Conservation (phyloP, 2,329 filamentous ascomycete species). For the Aspergillus latus region DNA sequence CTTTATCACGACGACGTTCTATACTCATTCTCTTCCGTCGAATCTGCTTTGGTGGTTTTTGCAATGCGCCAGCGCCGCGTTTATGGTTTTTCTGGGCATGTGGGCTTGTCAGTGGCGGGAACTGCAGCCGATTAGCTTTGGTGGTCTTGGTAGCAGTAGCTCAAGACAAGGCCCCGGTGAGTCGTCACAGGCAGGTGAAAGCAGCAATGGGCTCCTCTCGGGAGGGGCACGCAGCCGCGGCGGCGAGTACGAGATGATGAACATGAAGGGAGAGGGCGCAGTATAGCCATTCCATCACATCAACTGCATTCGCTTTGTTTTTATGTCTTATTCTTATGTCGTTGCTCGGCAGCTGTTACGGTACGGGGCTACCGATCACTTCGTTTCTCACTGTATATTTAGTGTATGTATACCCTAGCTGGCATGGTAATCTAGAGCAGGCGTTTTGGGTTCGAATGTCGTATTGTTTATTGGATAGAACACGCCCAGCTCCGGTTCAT, state of each 20-base stretch:
- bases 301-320: constrained; percentile 3
- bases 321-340: constrained; percentile 8
- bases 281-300: constrained; percentile 24
- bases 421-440: constrained; percentile 33
- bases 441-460: constrained; percentile 25
- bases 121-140: constrained; percentile 82
- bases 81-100: constrained; percentile 72
- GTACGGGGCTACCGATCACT: constrained; percentile 1
- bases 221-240: constrained; percentile 29
- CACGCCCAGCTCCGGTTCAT: background rate
- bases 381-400: constrained; percentile 13
- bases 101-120: constrained; percentile 93
- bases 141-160: constrained; percentile 48
- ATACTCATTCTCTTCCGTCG: constrained; percentile 72
- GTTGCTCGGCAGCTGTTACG: background rate
- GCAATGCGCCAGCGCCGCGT: constrained; percentile 58
- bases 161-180: constrained; percentile 16
- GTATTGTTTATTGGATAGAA: constrained; percentile 2
- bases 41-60: constrained; percentile 85
- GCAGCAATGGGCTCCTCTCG: constrained; percentile 25
- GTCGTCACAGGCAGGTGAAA: constrained; percentile 10
- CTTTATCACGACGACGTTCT: constrained; percentile 73
- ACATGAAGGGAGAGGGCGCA: constrained; percentile 34
- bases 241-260: constrained; percentile 37
- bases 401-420: constrained; percentile 32